Base-by-base conservation (phyloP, 2,329 filamentous ascomycete genomes). In the Ophiostoma australiae region DNA sequence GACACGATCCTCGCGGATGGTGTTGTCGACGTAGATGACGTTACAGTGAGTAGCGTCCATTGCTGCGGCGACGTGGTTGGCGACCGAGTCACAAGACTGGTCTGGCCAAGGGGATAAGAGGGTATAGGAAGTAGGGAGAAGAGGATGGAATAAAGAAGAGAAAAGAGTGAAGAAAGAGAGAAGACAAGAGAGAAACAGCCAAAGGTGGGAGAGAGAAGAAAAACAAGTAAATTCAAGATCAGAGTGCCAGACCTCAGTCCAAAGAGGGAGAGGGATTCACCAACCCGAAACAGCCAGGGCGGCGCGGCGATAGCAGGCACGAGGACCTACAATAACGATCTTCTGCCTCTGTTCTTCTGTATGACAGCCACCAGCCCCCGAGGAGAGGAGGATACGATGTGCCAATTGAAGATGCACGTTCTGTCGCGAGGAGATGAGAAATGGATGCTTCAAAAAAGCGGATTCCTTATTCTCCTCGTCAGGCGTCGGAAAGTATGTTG, bases 21-120 rank as follows among this genome's bases (percentile, higher is more conserved):
- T 80, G 76, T 84, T 84, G 79, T 87, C 85, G 75, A 88, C 85
- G 75, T 88, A 89, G 73, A 89, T 85, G 74, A 88, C 82, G 78
- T 87, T 85, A 78, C 85, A 87, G 72, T 81, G 80, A 76, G 84
- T 82, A 77, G 81, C 82, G 78, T 88, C 86, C 86, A 88, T 88
- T 78, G 79, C 83, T 81, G 81, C 80, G 80, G 69, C 79, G 31
- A 35, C 3, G 58, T 65, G 31, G 31, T 78, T 81, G 79, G 81
- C 31, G 69, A 84, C 83, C 85, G 84, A 87, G 85, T 85, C 86
- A 84, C 80, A 78, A 82, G 85, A 87, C 85, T 82, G 85, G 84
- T 84, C 84, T 84, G 81, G 8, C n/a, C 13, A 44, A 58, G 37
- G n/a, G 41, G 15, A 27, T 17, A 66, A 41, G 23, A n/a, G 31